Conservation (phyloP, 805 yeast species). For the Metschnikowia borealis region DNA sequence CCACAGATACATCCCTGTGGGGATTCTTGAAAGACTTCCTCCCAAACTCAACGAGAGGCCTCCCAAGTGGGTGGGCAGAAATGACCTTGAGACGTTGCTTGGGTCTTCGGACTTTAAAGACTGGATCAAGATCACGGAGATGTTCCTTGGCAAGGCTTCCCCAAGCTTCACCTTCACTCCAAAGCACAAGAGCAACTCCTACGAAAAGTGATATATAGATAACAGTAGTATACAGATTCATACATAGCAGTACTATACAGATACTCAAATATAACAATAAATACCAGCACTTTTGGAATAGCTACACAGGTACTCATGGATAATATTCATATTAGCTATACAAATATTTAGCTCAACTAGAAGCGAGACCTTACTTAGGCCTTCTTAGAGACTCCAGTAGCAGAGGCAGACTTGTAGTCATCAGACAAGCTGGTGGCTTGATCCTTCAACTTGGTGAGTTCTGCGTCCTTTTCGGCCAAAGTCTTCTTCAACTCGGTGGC, state of each 20-base stretch:
- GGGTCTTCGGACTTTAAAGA: constrained; percentile 84
- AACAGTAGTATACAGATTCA: too few species aligned
- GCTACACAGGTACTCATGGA: too few species aligned
- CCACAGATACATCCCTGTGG: constrained; percentile 92
- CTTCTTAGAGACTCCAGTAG: constrained; percentile 1
- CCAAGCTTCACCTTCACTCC: constrained; percentile 78
- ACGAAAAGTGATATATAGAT: constrained; percentile 14
- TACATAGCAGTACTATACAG: too few species aligned
- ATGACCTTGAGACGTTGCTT: constrained; percentile 84
- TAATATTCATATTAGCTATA: not conserved
- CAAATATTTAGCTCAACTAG: not conserved
- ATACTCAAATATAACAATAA: too few species aligned
- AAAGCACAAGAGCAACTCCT: constrained; percentile 92
- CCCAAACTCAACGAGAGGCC: constrained; percentile 91
- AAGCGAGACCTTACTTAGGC: not conserved
- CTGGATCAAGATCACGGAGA: constrained; percentile 94
- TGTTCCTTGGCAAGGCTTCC: constrained; percentile 87
- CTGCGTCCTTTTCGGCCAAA: constrained; percentile 55
- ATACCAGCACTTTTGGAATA: too few species aligned
- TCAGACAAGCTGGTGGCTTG: constrained; percentile 64
- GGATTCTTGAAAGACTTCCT: constrained; percentile 83
- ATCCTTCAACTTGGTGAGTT: constrained; percentile 62
- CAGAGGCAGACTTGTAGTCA: constrained; percentile 53
- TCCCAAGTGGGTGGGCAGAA: constrained; percentile 87
- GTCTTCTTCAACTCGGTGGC: constrained; percentile 43